Base-by-base conservation (phyloP, 1,284 basidiomycete species). In the Retiboletus flavoniger region DNA sequence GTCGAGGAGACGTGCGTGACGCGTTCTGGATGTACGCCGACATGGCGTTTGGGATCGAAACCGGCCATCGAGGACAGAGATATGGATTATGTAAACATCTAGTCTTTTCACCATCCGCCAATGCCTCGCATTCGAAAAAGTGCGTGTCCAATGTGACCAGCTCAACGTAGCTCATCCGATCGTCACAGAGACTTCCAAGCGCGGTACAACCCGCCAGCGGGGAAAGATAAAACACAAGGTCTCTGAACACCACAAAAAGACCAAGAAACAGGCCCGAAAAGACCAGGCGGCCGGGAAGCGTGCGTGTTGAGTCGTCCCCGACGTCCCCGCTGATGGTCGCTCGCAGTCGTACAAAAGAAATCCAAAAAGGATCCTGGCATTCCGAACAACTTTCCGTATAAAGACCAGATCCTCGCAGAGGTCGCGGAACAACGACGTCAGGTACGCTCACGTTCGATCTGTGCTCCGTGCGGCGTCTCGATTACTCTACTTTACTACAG, bases 351-450 rank as follows among this genome's bases (percentile, higher is more conserved):
- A 17, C 85, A 81, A 70, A 84, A 78, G 73, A 93, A 80, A 50
- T 70, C 68, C 7, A 72, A 64, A 58, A 80, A 87, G 71, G 96
- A 99, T 70, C 93, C 91, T 26, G 97, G 97, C 45, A 96, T 99
- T 57, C 96, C 96, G n/a, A 97, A 91, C 74, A 88, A 86, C 58
- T 97, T 95, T 76, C 96, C 95, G 4, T 97, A 90, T 82, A 99
- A 98, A 78, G 96, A 98, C 69, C 88, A 96, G 74, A 88, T 99
- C 55, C 79, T 99, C 40, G 93, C 93, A 14, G 96, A 99, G 69
- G 81, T 95, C 40, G 87, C 86, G 42, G 89, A 91, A 61, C 81
- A 91, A 68, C 83, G 92, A 59, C 79, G 88, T 64, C 72, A 78
- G 58, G 90, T 93, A 65, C n/a, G 41, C 29, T 32, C 55, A 26